Evolutionary conservation across 352 stramenopile genomes (phyloP), one percentile per base, ranked within the genome.

Genomic region (Globisporangium megalacanthum): DNA sequence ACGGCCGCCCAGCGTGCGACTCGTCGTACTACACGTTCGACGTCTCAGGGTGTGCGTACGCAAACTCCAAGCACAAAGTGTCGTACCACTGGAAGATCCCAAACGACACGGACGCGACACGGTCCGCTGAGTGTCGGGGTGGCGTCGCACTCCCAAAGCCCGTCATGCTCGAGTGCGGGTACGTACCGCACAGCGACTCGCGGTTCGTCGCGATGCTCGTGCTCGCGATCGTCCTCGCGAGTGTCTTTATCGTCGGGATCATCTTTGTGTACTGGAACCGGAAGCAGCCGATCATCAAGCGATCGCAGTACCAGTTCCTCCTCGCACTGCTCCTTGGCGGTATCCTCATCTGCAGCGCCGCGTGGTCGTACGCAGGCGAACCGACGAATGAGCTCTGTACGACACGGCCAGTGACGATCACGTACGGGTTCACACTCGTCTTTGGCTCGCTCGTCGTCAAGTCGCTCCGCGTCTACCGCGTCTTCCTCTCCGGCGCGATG

Each of bases 221-320:
- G 10, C 17, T 67, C 2, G 64, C 66, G 0, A 49, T 58, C 15
- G 19, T 77, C 13, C 19, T 79, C 20, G 54, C 53, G 51, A 2
- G n/a, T n/a, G n/a, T 69, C 65, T 9, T 42, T 66, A 8, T 81
- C 70, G 37, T 57, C 54, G 7, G 76, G 10, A 54, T 73, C 0
- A 56, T 52, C 3, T 72, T 83, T 17, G 71, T 86, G 5, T 56
- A 69, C 10, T 50, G 57, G 8, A 61, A 74, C 39, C 74, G 78
- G 1, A 42, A 77, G 0, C 56, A 60, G 15, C 72, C 78, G 1
- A 70, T 86, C 31, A 69, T 89, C 58, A 89, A 88, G 56, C 75
- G 81, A 15, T 88, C 78, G 0, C 81, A 91, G 60, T 87, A 70
- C 53, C 73, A 88, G 52, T 75, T 91, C 31, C 54, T 91, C 0